Evolutionary conservation across 2,329 filamentous ascomycete species (phyloP).

Genomic region (Alternaria panax): DNA sequence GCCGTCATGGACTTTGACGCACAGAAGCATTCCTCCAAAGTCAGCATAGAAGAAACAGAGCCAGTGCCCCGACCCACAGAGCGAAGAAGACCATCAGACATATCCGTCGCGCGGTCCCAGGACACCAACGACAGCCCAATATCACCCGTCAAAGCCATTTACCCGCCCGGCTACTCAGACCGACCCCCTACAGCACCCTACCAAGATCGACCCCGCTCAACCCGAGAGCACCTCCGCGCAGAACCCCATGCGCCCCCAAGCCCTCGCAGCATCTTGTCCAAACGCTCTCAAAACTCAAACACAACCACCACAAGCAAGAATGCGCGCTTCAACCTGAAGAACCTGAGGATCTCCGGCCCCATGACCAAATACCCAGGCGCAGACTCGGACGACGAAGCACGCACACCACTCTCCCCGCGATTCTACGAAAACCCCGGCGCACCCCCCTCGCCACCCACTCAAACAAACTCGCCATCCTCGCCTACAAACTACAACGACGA

Average conservation of each 20-base stretch:
- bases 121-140: slow-evolving; percentile 43
- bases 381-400: slow-evolving; percentile 55
- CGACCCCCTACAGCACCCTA: slow-evolving; percentile 22
- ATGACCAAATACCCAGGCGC: slow-evolving; percentile 55
- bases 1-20: slow-evolving; percentile 89
- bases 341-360: slow-evolving; percentile 65
- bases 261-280: slow-evolving; percentile 49
- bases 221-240: slow-evolving; percentile 17
- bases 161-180: slow-evolving; percentile 52
- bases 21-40: slow-evolving; percentile 51
- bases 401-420: slow-evolving; percentile 64
- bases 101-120: slow-evolving; percentile 37
- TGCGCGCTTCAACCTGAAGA: slow-evolving; percentile 57
- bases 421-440: slow-evolving; percentile 60
- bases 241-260: slow-evolving; percentile 32
- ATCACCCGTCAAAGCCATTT: slow-evolving; percentile 57
- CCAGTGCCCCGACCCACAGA: slow-evolving; percentile 11
- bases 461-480: slow-evolving; percentile 43
- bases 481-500: slow-evolving; percentile 40
- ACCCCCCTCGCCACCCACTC: slow-evolving; percentile 61
- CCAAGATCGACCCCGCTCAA: slow-evolving; percentile 9
- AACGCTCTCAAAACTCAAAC: slow-evolving; percentile 44
- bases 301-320: slow-evolving; percentile 50
- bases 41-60: slow-evolving; percentile 35
- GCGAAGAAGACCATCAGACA: slow-evolving; percentile 35